Conservation (phyloP, 2,329 filamentous ascomycete species). For the Trichoderma afroharzianum region DNA sequence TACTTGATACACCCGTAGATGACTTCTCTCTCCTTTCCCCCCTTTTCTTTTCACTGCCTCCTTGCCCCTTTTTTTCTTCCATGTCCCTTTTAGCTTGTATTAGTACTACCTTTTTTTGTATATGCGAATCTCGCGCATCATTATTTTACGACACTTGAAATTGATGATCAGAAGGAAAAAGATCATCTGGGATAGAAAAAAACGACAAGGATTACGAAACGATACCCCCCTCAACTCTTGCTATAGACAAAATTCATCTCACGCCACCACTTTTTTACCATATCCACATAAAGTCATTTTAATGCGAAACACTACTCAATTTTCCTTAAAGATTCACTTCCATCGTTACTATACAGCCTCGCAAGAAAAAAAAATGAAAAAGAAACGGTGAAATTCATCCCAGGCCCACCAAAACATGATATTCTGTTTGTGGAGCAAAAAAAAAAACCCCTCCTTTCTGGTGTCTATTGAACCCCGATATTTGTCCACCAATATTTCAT, state of each 20-base stretch:
- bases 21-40: background rate
- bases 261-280: background rate
- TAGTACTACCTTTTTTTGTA: background rate
- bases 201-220: background rate
- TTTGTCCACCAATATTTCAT: slow-evolving; percentile 14
- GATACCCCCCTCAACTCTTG: slow-evolving; percentile 12
- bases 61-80: background rate
- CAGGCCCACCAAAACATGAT: background rate
- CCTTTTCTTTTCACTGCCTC: background rate
- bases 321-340: background rate
- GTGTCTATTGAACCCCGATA: slow-evolving; percentile 12
- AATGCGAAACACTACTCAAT: background rate
- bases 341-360: background rate
- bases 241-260: slow-evolving; percentile 3
- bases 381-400: background rate
- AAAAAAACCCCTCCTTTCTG: background rate
- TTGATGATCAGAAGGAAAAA: background rate
- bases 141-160: background rate
- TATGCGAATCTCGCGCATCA: background rate
- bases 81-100: background rate
- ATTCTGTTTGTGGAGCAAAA: background rate
- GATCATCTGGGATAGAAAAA: background rate
- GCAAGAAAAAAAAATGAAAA: background rate
- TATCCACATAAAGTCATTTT: background rate
- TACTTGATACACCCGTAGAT: background rate